Conservation (phyloP, 2,329 filamentous ascomycete species). For the Cercospora beticola region DNA sequence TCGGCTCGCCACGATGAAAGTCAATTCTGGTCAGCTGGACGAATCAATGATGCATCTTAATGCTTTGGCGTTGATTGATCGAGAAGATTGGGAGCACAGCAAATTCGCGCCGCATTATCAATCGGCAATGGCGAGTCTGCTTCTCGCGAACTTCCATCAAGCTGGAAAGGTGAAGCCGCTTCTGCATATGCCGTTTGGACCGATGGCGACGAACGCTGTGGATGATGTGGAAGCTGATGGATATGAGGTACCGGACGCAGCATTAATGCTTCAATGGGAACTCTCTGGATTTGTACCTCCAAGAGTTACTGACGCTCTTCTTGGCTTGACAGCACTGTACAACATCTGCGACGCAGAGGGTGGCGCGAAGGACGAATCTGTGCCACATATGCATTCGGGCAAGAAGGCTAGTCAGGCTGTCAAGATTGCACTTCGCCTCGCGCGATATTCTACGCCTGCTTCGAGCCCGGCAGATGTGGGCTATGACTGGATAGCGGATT, state of each 20-base stretch:
- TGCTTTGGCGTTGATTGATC: constrained; percentile 17
- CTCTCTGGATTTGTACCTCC: constrained; percentile 6
- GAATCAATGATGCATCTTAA: constrained; percentile 21
- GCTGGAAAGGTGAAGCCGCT: constrained; percentile 12
- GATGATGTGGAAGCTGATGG: constrained; percentile 18
- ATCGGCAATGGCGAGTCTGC: constrained; percentile 17
- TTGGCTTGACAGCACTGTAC: constrained; percentile 22
- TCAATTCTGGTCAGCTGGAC: constrained; percentile 22
- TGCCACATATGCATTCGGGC: constrained; percentile 20
- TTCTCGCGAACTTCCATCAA: constrained; percentile 20
- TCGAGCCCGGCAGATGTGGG: constrained; percentile 5
- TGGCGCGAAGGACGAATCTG: background rate
- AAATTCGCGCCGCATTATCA: constrained; percentile 19
- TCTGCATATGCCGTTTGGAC: constrained; percentile 17
- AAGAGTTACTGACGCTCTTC: constrained; percentile 15
- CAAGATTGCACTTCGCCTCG: constrained; percentile 19
- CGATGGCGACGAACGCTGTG: constrained; percentile 14
- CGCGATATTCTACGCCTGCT: constrained; percentile 12
- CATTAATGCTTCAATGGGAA: constrained; percentile 12
- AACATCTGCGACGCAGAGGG: constrained; percentile 4
- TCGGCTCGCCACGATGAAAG: constrained; percentile 21
- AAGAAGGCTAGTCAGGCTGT: constrained; percentile 17
- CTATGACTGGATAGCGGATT: constrained; percentile 15
- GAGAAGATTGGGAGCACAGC: constrained; percentile 18
- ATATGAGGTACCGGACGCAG: constrained; percentile 14